Evolutionary conservation across 352 stramenopile genomes (phyloP), one percentile per base, ranked within the genome.

Genomic region (Phytopythium kandeliae): DNA sequence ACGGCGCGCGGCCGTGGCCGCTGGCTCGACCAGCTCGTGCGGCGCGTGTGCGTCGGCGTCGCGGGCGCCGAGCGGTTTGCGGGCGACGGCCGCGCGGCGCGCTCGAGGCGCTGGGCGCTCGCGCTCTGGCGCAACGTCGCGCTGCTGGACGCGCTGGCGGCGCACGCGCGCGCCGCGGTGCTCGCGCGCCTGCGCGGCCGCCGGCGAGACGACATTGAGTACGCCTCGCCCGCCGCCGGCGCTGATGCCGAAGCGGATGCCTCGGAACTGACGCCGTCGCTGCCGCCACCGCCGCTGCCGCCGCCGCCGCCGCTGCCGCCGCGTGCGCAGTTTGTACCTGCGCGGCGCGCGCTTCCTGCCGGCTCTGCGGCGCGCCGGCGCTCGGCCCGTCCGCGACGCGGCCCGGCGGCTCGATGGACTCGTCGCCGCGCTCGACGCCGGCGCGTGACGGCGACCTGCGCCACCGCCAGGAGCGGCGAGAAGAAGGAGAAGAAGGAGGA

Each of bases 171-270:
- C 5, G 56, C 60, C 33, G 28, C n/a, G 46, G 61, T 74, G 33
- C 57, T 74, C 17, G 34, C 48, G 4, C 31, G 68, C 22, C 43
- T 83, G 7, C 26, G 62, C 12, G 62, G 55, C 21, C 56, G 49
- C 5, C 68, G 60, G 40, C 59, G 65, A 22, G 73, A 85, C 43
- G 71, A 70, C 54, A 59, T 87, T 37, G 67, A 85, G 76, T 87
- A 52, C 47, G 74, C 59, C 5, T 12, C 16, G n/a, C n/a, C n/a
- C n/a, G n/a, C n/a, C n/a, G n/a, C n/a, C n/a, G n/a, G n/a, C n/a
- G n/a, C n/a, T n/a, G n/a, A n/a, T n/a, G n/a, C n/a, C n/a, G n/a
- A n/a, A n/a, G n/a, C n/a, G n/a, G n/a, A n/a, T n/a, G n/a, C n/a
- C n/a, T n/a, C n/a, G n/a, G n/a, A n/a, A n/a, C n/a, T n/a, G n/a